Evolutionary conservation across 1,284 basidiomycete genomes (phyloP), one percentile per base, ranked within the genome.

Genomic region (Trichosporon faecale): DNA sequence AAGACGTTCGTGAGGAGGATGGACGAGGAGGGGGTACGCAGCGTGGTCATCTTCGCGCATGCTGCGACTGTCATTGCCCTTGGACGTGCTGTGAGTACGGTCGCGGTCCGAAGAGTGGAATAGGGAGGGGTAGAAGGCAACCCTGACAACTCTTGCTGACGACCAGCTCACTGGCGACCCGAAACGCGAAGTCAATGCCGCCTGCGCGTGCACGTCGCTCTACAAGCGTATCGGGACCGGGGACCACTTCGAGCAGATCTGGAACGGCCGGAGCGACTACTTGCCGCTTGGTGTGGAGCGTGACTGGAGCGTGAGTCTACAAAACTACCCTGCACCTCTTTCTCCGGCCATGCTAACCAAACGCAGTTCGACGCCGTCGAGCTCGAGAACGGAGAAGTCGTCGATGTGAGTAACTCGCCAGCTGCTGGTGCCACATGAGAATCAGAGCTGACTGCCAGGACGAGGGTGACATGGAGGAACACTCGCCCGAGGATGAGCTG

Each of bases 61-160:
- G 86, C 86, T 1, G 86, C 86, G 7, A 85, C 78, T 31, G 79
- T 84, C 0, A 84, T 84, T 68, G 82, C 82, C 2, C 71, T 84
- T 0, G 83, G 83, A 0, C 69, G 82, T 65, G 79, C 80, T 44
- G 82, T 84, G 46, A 82, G 81, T 6, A 33, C 9, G n/a, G 33
- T 33, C 5, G 33, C 33, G 33, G 33, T 9, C 5, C 33, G 33
- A 33, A 33, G 33, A 4, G 9, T 9, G 33, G 33, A 33, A 70
- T 49, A 55, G 25, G 52, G 33, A 23, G 55, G 2, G 31, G 23
- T n/a, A 57, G 8, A 40, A n/a, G 1, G 49, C 4, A 33, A 33
- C n/a, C n/a, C n/a, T n/a, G n/a, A n/a, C n/a, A 9, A 33, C 31
- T 9, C 31, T 4, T 14, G 35, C 55, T 69, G 57, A 66, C 57